phyloP scores from a whole-genome alignment of 345 rosid species.

The Hypericum androsaemum region DNA sequence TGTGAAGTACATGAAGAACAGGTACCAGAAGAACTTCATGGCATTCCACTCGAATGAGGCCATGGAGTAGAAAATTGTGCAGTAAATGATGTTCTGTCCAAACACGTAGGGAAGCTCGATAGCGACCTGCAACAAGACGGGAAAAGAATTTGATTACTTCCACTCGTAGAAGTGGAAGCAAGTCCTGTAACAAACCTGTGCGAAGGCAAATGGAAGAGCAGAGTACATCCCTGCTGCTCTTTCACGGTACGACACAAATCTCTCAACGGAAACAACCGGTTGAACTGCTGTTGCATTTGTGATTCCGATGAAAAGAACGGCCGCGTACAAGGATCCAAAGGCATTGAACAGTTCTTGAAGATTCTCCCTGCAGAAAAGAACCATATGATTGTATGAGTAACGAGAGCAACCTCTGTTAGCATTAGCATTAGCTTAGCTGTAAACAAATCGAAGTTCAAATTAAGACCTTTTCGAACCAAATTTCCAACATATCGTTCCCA shows the following conservation, averaged over 20 bases:
- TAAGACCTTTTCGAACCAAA: constrained; percentile 76
- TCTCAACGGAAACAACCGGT: constrained; percentile 89
- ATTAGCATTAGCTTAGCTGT: no score
- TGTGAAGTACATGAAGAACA: constrained; percentile 85
- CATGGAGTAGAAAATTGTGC: constrained; percentile 79
- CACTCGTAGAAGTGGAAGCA: background rate
- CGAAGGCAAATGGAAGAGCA: constrained; percentile 82
- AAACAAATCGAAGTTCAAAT: background rate
- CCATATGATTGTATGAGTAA: background rate
- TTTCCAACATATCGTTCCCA: constrained; percentile 95
- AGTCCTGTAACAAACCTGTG: constrained; percentile 48
- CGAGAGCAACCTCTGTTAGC: background rate
- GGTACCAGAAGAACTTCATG: constrained; percentile 78
- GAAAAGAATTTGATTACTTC: background rate
- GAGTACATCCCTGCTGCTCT: constrained; percentile 98
- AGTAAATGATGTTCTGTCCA: constrained; percentile 61
- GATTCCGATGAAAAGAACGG: constrained; percentile 79
- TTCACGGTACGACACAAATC: constrained; percentile 89
- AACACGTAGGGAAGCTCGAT: constrained; percentile 93
- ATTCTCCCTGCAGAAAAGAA: constrained; percentile 44
- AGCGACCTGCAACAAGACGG: constrained; percentile 44
- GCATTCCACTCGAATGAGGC: constrained; percentile 81
- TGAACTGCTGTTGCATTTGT: constrained; percentile 93
- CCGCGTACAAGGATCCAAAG: constrained; percentile 92
- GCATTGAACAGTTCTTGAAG: constrained; percentile 83